phyloP scores from a whole-genome alignment of 495 filamentous ascomycete species.

The Tuber brumale region DNA sequence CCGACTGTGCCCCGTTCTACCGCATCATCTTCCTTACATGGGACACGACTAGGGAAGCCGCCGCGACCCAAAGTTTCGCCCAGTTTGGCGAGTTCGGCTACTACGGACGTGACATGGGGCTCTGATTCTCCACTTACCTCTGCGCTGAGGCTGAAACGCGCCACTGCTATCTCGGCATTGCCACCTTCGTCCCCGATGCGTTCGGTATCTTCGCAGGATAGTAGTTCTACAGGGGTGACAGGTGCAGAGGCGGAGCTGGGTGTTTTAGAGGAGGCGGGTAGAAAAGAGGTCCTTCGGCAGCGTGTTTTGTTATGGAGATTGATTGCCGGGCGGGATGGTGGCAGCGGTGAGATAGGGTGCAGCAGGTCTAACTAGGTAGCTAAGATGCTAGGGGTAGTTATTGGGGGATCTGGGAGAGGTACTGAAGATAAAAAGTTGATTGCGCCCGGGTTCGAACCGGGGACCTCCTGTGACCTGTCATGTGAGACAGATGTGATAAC shows the following conservation, averaged over 20 bases:
- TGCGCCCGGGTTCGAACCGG: constrained; percentile 32
- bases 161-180: background rate
- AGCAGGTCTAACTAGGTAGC: background rate
- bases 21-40: background rate
- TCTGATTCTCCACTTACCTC: background rate
- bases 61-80: background rate
- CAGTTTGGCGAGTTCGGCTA: background rate
- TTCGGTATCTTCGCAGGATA: background rate
- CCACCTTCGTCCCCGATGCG: background rate
- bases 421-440: constrained; percentile 28
- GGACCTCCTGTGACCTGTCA: constrained; percentile 24
- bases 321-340: background rate
- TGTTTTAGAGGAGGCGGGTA: background rate
- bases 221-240: background rate
- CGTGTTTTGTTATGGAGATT: background rate
- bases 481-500: constrained; percentile 33
- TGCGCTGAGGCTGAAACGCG: background rate
- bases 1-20: background rate
- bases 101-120: background rate
- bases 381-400: background rate
- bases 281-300: background rate
- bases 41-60: background rate
- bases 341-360: background rate
- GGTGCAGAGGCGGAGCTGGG: background rate
- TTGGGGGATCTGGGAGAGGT: background rate